phyloP scores from a whole-genome alignment of 2,329 filamentous ascomycete species.

The Dactylonectria macrodidyma region DNA sequence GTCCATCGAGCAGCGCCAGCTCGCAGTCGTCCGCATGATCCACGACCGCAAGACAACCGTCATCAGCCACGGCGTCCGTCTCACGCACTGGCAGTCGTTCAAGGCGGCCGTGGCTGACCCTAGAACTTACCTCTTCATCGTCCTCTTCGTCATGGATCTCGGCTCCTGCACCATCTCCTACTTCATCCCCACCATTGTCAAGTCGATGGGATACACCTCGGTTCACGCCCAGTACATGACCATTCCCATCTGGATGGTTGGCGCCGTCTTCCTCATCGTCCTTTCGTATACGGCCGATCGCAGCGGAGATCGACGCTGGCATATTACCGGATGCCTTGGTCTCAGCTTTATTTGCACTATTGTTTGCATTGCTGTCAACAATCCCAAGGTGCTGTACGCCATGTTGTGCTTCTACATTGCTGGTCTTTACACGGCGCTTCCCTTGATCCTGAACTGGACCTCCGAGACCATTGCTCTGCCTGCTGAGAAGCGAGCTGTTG shows the following conservation, averaged over 20 bases:
- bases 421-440: slow-evolving; percentile 46
- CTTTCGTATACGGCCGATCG: slow-evolving; percentile 48
- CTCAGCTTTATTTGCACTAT: slow-evolving; percentile 48
- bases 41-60: slow-evolving; percentile 57
- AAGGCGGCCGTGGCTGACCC: slow-evolving; percentile 59
- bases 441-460: slow-evolving; percentile 49
- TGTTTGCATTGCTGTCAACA: slow-evolving; percentile 51
- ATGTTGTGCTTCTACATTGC: slow-evolving; percentile 49
- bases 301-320: slow-evolving; percentile 47
- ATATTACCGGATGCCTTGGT: slow-evolving; percentile 43
- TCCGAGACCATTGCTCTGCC: slow-evolving; percentile 46
- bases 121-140: slow-evolving; percentile 62
- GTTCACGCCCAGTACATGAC: slow-evolving; percentile 65
- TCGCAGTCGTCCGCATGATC: slow-evolving; percentile 74
- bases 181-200: slow-evolving; percentile 67
- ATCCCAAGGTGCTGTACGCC: slow-evolving; percentile 47
- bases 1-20: slow-evolving; percentile 70
- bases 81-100: slow-evolving; percentile 50
- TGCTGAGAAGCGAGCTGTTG: slow-evolving; percentile 51
- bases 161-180: slow-evolving; percentile 66
- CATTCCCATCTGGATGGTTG: slow-evolving; percentile 51
- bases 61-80: slow-evolving; percentile 43
- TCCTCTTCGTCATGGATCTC: slow-evolving; percentile 63
- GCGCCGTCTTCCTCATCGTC: slow-evolving; percentile 44
- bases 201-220: slow-evolving; percentile 61